Evolutionary conservation across 371 early-diverging fungal species (phyloP), one percentile per base, ranked within the genome.

Genomic region (Actinomortierella ambigua): DNA sequence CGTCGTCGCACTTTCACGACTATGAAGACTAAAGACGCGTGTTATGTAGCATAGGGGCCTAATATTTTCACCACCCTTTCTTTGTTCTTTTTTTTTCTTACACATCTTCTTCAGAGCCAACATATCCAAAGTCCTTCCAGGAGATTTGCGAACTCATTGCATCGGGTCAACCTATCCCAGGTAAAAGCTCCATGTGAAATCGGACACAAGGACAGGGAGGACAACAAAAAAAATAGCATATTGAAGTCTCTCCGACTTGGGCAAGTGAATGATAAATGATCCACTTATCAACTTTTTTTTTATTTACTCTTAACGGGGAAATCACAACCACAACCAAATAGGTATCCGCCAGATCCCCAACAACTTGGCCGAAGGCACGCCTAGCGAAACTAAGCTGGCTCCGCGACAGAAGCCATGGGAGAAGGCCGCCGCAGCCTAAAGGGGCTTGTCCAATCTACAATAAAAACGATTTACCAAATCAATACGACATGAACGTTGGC

Each of bases 291-390:
- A 42, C 58, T 41, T 34, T 48, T 52, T 50, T 23, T 26, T 42
- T 27, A 26, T 2, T 23, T 44, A 13, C 17, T 8, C 22, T 46
- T 23, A 7, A 0, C n/a, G n/a, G n/a, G n/a, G n/a, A n/a, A n/a
- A n/a, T n/a, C n/a, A n/a, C n/a, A n/a, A n/a, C n/a, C n/a, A n/a
- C n/a, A 15, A 18, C 27, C 22, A n/a, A 9, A 34, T 40, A 73
- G 81, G 83, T 46, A 84, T 85, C 28, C 78, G 77, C n/a, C 79
- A 81, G 55, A 85, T 85, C 44, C 85, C 85, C 9, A 79, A 82
- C 56, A 79, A 79, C 48, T 55, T 85, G 34, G 82, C 82, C 46
- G 79, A 81, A 53, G 80, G 77, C 4, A 59, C 77, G 8, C 85
- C 85, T 0, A 82, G 82, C 29, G 69, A 69, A 46, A 61, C 85